phyloP scores from a whole-genome alignment of 208 protist genomes.

The Willaertia magna region DNA sequence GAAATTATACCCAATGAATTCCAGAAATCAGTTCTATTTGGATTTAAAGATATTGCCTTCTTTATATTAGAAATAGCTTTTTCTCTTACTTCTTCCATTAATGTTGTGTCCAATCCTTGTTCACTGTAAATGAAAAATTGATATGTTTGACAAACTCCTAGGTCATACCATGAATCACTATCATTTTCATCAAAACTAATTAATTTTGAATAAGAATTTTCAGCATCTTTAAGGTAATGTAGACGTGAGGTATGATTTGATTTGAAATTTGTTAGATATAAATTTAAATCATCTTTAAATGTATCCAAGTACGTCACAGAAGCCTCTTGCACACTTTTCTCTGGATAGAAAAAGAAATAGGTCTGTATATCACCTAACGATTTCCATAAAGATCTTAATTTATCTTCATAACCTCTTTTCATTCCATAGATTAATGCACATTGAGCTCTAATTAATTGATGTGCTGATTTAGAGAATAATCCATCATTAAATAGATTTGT shows the following conservation, averaged over 20 bases:
- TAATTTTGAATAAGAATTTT: neutral
- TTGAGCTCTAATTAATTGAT: neutral
- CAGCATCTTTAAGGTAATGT: neutral
- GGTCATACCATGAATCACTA: neutral
- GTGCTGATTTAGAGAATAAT: neutral
- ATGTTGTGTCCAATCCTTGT: too few relatives aligned
- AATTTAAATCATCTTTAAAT: neutral
- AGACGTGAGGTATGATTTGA: neutral
- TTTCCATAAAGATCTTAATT: neutral
- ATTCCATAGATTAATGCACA: neutral
- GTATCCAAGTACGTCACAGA: neutral
- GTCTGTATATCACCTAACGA: neutral
- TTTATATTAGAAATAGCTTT: neutral
- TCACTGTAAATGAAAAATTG: too few relatives aligned
- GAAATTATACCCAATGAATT: neutral
- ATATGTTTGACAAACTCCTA: neutral
- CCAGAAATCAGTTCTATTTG: neutral
- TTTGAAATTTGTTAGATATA: neutral
- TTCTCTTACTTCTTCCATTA: neutral
- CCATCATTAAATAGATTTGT: neutral
- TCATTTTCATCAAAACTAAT: neutral
- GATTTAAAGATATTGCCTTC: neutral
- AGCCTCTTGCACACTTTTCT: neutral
- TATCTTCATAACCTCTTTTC: neutral
- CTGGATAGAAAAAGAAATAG: neutral